These are phyloP conservation scores for Metschnikowia continentalis DNA, from an alignment of 805 yeast species.

Conservation along the genomic window DNA sequence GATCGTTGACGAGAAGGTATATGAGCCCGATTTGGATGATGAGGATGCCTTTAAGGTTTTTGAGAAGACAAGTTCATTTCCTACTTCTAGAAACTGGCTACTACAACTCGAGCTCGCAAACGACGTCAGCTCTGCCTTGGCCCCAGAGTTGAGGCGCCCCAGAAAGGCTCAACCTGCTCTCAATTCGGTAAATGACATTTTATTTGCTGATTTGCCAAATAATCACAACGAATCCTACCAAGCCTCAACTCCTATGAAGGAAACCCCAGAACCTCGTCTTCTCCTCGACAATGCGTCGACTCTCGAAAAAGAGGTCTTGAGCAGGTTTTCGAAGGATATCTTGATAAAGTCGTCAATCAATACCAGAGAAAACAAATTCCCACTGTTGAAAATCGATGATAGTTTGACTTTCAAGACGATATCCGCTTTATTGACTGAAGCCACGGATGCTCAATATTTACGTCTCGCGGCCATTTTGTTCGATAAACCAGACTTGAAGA, in stretches of 20 bases:
- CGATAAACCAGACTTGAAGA: conserved; percentile 19
- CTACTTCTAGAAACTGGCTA: conserved; percentile 59
- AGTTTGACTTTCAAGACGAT: conserved; percentile 21
- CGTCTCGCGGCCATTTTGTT: conserved; percentile 61
- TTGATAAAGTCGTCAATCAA: conserved; percentile 19
- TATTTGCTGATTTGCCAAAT: conserved; percentile 45
- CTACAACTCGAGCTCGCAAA: conserved; percentile 54
- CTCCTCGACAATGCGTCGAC: background rate
- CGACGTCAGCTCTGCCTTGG: conserved; percentile 41
- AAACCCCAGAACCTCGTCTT: conserved; percentile 8
- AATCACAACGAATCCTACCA: conserved; percentile 16
- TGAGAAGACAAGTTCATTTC: conserved; percentile 43
- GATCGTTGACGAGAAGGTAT: conserved; percentile 58
- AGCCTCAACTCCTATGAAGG: conserved; percentile 23
- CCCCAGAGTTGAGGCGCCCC: conserved; percentile 19
- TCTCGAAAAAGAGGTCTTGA: conserved; percentile 13
- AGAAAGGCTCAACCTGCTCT: conserved; percentile 18
- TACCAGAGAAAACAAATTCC: conserved; percentile 25
- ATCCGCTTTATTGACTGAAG: conserved; percentile 6
- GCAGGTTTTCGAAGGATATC: background rate
- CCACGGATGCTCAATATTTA: conserved; percentile 39
- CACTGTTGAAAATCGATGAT: conserved; percentile 15
- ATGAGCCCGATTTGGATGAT: conserved; percentile 58
- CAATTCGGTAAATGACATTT: conserved; percentile 42
- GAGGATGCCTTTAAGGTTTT: conserved; percentile 30